phyloP scores from a whole-genome alignment of 768 basidiomycete species.

The Agrocybe praecox region DNA sequence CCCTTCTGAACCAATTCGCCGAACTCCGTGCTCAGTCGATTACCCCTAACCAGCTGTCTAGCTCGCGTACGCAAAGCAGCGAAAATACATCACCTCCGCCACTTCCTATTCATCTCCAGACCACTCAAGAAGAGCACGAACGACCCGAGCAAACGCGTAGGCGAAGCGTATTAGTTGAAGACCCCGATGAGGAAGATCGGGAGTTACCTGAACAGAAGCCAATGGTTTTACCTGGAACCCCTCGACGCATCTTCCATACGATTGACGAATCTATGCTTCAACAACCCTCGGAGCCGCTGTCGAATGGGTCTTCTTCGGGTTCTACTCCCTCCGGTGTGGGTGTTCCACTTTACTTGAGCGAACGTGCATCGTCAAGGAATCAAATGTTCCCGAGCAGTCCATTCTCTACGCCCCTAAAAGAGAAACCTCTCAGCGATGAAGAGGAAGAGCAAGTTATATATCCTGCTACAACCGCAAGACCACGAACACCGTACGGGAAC shows the following conservation, averaged over 20 bases:
- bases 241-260: conserved; percentile 37
- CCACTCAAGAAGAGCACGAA: conserved; percentile 24
- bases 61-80: conserved; percentile 30
- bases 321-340: conserved; percentile 38
- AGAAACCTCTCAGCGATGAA: conserved; percentile 55
- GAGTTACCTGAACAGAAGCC: conserved; percentile 37
- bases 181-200: conserved; percentile 61
- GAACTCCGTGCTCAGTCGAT: conserved; percentile 44
- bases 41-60: conserved; percentile 42
- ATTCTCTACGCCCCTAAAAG: conserved; percentile 71
- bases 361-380: conserved; percentile 52
- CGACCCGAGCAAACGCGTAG: conserved; percentile 46
- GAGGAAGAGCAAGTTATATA: conserved; percentile 75
- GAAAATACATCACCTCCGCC: conserved; percentile 26
- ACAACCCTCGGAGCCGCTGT: conserved; percentile 57
- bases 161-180: conserved; percentile 69
- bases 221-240: conserved; percentile 43
- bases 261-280: conserved; percentile 37
- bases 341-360: conserved; percentile 52
- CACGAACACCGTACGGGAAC: conserved; percentile 46
- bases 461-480: conserved; percentile 54
- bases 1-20: conserved; percentile 35
- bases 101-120: conserved; percentile 16
- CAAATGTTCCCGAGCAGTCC: conserved; percentile 71
- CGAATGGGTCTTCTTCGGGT: conserved; percentile 47